These are phyloP conservation scores for Bonia amplexicaulis DNA, from an alignment of 176 grass and related monocot species.

Conservation along the genomic window DNA sequence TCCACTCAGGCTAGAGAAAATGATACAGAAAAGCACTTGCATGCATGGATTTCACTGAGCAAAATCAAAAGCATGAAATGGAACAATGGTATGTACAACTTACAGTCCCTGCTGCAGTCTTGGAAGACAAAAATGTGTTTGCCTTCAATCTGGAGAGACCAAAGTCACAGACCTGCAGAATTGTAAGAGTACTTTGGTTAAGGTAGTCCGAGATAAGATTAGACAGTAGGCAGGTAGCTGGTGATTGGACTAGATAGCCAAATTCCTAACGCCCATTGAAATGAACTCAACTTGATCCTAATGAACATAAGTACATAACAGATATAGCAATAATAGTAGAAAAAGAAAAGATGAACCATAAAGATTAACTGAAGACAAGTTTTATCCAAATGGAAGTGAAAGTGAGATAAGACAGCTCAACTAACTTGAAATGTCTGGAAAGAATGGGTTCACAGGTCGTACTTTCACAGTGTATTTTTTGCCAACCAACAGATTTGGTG, in stretches of 20 bases:
- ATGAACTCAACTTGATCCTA: neutral
- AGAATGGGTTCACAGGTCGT: conserved; percentile 10
- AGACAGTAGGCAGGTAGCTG: neutral
- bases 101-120: too few species aligned
- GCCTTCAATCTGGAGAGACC: too few species aligned
- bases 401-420: neutral
- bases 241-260: neutral
- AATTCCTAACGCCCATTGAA: neutral
- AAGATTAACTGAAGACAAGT: neutral
- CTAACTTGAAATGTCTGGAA: neutral
- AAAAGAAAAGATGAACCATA: neutral
- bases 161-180: too few species aligned
- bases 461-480: conserved; percentile 90
- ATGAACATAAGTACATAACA: neutral
- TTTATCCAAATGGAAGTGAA: conserved; percentile 6
- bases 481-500: conserved; percentile 78
- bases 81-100: too few species aligned
- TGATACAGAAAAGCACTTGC: too few species aligned
- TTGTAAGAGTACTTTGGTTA: neutral
- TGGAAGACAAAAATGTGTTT: too few species aligned
- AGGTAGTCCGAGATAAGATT: neutral
- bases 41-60: too few species aligned
- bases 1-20: too few species aligned
- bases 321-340: neutral
- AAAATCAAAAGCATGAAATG: too few species aligned